Evolutionary conservation across 2,329 filamentous ascomycete genomes (phyloP), one percentile per base, ranked within the genome.

Genomic region (Leptoxyphium fumago): DNA sequence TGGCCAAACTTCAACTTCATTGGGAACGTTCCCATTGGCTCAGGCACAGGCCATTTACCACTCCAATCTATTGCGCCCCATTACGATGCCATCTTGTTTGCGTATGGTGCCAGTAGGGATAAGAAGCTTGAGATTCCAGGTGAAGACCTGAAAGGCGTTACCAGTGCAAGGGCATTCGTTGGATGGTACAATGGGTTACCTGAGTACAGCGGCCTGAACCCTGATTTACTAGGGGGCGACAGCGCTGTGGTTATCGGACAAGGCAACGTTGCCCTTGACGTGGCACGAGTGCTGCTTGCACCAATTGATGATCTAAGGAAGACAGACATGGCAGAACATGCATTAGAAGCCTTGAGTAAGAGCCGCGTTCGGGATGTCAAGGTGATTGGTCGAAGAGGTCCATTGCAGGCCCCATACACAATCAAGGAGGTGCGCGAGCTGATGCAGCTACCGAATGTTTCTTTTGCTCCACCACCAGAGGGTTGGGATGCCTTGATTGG

Each of bases 161-260:
- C 87, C 59, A 94, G 88, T 7, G 91, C 91, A 2, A 77, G 91
- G 26, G 82, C 87, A 34, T 95, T 96, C 60, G 91, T 98, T 1
- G 91, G 88, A 14, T 98, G 91, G 91, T 98, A 98, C 64, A 98
- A 98, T 62, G 91, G 91, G 2, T 72, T 94, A 2, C 91, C 91
- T 0, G 84, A 93, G 53, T 84, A 84, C 58, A 74, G 81, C 15
- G 63, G 74, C 52, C 66, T 94, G 7, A 68, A 74, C n/a, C 84
- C 87, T 0, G 75, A 86, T 56, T 71, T 96, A 21, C 74, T 77
- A 1, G 69, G 71, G 9, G 83, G 82, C 0, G 85, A 94, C 42
- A 80, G 88, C 48, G 91, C 85, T 1, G 77, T 95, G 29, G 73
- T 98, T 40, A 79, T 98, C 50, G 91, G 91, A 2, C 89, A 98